Base-by-base conservation (phyloP, 345 rosid species). In the Geranium rotundifolium region DNA sequence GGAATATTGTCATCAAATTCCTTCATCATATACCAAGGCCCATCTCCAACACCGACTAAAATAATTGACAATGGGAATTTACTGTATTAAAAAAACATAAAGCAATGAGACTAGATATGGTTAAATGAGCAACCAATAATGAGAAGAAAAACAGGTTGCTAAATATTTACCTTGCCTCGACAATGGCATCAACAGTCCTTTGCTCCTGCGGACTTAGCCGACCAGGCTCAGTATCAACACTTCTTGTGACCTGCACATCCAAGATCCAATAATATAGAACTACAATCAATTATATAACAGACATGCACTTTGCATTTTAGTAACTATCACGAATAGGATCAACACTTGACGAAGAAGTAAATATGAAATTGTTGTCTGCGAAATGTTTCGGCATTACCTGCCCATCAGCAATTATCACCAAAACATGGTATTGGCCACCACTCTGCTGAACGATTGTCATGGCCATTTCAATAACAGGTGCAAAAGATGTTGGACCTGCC, bases 21-120 rank as follows among this genome's bases (percentile, higher is more conserved):
- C 67, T 79, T 77, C 99, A 95, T 95, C 82, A 82, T 87, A 69
- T 95, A 97, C 99, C 99, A 95, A 27, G 99, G 99, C 14, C 99
- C 99, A 74, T 95, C 99, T 20, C 99, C 99, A 0, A 95, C 97
- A 60, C 99, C 99, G 0, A 95, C 97, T 63, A 90, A 76, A 56
- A 90, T 75, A 57, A 95, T 88, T 27, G 97, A 90, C 59, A 95
- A 65, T 27, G 97, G 97, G 77, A 86, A 85, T 74, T 88, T 76
- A 67, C 93, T 86, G 81, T 18, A 65, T 65, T 37, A 50, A 30
- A 64, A 19, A 58, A 69, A 70, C 20, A 58, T 56, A 58, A 34
- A 34, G 10, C 41, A 34, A 34, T 67, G 17, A 60, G 71, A 62
- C 71, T 18, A 66, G 34, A 46, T 46, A 12, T 46, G 52, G 52